Base-by-base conservation (phyloP, 2,329 filamentous ascomycete species). In the Cercospora citrullina region DNA sequence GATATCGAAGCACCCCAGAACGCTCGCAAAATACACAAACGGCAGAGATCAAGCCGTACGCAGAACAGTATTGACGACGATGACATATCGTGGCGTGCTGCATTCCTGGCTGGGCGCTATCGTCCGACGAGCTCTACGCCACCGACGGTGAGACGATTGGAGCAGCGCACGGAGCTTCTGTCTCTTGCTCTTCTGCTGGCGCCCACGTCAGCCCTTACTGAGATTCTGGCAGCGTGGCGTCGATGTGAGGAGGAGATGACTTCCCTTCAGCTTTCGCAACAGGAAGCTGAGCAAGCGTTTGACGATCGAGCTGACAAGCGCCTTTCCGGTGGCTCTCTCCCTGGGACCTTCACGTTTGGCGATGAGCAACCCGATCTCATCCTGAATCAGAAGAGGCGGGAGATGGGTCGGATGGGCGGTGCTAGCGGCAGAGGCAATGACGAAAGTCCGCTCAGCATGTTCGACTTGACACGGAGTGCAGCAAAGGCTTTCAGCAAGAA, bases 141-240 rank as follows among this genome's bases (percentile, higher is more conserved):
- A 33, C 82, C 86, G 16, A 87, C 74, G 14, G 77, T 95, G 63
- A 86, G 91, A 31, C 89, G 92, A 72, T 82, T 95, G 0, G 91
- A 94, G 74, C 92, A 94, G 76, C 87, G 92, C 23, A 91, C 93
- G 76, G 92, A 94, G 74, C 90, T 93, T 42, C 83, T 96, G 2
- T 89, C 90, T 1, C 89, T 90, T 12, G 91, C 92, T 1, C 83
- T 95, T 18, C 86, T 92, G 8, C 86, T 94, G 60, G 91, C 91
- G 0, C 92, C 92, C 1, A 81, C 88, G 0, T 81, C 85, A 0
- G 87, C 90, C 12, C 84, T 95, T 0, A 89, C 91, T 68, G 90
- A 93, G 71, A 91, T 95, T 14, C 81, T 95, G 3, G 89, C 88
- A 60, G 89, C 87, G 1, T 95, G 91, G 83, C 87, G 90, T 12